Conservation (phyloP, 768 basidiomycete species). For the Vishniacozyma victoriae region DNA sequence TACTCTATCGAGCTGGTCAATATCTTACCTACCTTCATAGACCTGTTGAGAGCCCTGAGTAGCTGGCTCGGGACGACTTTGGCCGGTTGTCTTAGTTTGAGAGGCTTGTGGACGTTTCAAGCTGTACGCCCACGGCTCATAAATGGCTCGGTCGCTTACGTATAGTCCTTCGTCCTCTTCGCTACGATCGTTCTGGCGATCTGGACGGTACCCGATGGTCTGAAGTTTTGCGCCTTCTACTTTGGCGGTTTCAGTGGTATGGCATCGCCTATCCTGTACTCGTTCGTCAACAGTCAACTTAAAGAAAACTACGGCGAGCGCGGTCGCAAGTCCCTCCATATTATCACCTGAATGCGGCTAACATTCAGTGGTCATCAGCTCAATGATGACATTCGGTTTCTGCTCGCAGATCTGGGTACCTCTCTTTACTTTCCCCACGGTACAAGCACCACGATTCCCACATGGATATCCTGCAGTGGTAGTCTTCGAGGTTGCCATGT, state of each 20-base stretch:
- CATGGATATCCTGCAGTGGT: conserved; percentile 31
- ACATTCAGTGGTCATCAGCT: conserved; percentile 21
- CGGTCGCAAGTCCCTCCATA: too few relatives aligned
- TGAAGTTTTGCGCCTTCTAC: conserved; percentile 38
- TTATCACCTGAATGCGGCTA: too few relatives aligned
- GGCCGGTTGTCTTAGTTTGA: conserved; percentile 12
- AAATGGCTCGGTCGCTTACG: background rate
- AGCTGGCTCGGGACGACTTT: conserved; percentile 33
- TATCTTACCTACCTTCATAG: conserved; percentile 35
- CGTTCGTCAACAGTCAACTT: conserved; percentile 23
- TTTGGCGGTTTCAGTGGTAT: conserved; percentile 21
- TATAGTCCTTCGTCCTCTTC: conserved; percentile 3
- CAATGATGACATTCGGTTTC: conserved; percentile 35
- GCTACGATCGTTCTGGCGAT: conserved; percentile 23
- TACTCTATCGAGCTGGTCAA: conserved; percentile 27
- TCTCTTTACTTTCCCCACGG: conserved; percentile 34
- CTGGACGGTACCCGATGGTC: conserved; percentile 27
- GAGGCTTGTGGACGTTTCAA: conserved; percentile 17
- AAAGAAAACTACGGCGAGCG: conserved; percentile 21
- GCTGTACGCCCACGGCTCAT: conserved; percentile 5
- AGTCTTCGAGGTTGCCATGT: conserved; percentile 24
- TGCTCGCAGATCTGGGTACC: conserved; percentile 29
- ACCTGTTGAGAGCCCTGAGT: conserved; percentile 21
- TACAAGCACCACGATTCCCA: conserved; percentile 26
- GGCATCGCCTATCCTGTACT: conserved; percentile 26